These are phyloP conservation scores for Pyracantha coccinea DNA, from an alignment of 331 rosid genomes.

Conservation along the genomic window DNA sequence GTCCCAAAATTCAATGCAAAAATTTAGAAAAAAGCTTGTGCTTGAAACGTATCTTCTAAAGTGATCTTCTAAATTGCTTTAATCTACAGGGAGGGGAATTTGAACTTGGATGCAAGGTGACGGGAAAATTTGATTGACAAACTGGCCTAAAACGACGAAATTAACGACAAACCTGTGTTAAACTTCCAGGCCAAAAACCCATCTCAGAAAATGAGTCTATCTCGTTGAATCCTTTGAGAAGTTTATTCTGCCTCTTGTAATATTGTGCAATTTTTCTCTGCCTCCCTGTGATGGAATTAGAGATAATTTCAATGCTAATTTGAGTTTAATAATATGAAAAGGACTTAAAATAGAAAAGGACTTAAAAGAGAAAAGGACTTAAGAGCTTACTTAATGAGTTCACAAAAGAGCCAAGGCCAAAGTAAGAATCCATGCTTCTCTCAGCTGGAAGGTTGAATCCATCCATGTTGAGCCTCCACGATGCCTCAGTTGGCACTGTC, in stretches of 20 bases:
- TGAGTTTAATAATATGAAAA: neutral
- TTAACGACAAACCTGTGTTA: slow-evolving; percentile 45
- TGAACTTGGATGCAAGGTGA: neutral
- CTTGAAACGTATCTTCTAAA: too few species aligned
- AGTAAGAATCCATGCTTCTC: slow-evolving; percentile 36
- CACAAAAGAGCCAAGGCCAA: slow-evolving; percentile 42
- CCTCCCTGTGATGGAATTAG: slow-evolving; percentile 29
- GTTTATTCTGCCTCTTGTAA: slow-evolving; percentile 66
- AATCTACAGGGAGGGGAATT: neutral
- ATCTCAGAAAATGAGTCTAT: slow-evolving; percentile 51
- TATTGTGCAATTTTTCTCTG: slow-evolving; percentile 54
- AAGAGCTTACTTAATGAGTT: slow-evolving; percentile 38
- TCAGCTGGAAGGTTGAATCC: slow-evolving; percentile 40
- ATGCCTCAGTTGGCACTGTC: slow-evolving; percentile 42
- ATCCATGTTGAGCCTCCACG: slow-evolving; percentile 83
- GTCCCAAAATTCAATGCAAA: neutral
- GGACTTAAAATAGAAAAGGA: neutral
- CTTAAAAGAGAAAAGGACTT: neutral
- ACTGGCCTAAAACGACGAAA: neutral
- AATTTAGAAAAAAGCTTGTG: neutral
- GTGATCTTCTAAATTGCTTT: too few species aligned
- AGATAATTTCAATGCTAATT: neutral
- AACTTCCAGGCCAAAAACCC: slow-evolving; percentile 45
- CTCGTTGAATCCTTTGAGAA: slow-evolving; percentile 70
- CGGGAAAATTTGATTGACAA: neutral